Evolutionary conservation across 2,329 filamentous ascomycete genomes (phyloP).

Genomic region (Xylariaceae sp.): DNA sequence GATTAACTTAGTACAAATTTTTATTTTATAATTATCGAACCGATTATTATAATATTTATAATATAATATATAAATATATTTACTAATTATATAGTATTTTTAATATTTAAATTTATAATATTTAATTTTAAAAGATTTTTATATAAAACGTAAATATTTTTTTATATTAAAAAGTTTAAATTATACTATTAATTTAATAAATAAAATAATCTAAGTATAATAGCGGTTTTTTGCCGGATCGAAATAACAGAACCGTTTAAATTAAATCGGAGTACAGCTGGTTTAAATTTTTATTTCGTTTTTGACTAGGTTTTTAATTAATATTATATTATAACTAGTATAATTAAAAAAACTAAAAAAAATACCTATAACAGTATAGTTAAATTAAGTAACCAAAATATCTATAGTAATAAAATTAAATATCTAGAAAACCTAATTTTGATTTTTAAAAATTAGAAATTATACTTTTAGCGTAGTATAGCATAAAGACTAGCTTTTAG

Average conservation of each 20-base stretch:
- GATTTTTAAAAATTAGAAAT: too few species aligned
- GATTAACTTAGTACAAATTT: not conserved
- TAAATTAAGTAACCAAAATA: not conserved
- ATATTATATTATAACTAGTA: not conserved
- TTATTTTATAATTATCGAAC: not conserved
- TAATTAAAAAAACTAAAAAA: not conserved
- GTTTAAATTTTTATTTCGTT: not conserved
- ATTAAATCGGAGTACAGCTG: not conserved
- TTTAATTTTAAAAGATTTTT: not conserved
- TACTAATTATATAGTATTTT: not conserved
- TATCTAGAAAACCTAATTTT: not conserved
- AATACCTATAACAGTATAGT: not conserved
- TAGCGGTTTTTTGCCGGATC: not conserved
- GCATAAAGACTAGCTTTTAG: too few species aligned
- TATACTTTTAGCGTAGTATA: too few species aligned
- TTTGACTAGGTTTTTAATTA: not conserved
- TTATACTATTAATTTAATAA: too few species aligned
- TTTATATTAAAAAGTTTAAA: too few species aligned
- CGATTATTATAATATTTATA: not conserved
- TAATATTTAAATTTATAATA: not conserved
- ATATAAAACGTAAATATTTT: not conserved
- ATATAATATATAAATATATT: not conserved
- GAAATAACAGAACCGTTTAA: not conserved
- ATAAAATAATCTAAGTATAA: not conserved
- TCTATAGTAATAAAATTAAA: not conserved